phyloP scores from a whole-genome alignment of 768 basidiomycete species.

The Leucocoprinus leucothites region DNA sequence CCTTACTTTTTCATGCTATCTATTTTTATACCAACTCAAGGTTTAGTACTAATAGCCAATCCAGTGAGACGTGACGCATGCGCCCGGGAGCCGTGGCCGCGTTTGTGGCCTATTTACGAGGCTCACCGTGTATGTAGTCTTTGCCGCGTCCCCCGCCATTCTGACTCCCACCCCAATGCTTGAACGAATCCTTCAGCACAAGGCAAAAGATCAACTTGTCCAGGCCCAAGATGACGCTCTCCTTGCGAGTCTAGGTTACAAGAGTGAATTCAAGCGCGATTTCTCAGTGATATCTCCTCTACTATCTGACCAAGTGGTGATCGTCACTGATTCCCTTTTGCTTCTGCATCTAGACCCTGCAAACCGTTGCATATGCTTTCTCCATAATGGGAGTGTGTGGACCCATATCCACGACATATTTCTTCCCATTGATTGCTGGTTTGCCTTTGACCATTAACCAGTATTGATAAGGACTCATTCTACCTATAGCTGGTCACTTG shows the following conservation, averaged over 20 bases:
- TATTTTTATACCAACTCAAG: too few relatives aligned
- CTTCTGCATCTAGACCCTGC: constrained; percentile 45
- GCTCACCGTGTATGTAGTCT: too few relatives aligned
- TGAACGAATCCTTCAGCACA: neutral
- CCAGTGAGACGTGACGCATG: too few relatives aligned
- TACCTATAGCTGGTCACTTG: constrained; percentile 67
- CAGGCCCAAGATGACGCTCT: constrained; percentile 3
- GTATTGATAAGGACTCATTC: too few relatives aligned
- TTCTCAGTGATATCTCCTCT: constrained; percentile 48
- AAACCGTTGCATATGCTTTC: constrained; percentile 53
- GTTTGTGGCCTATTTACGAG: too few relatives aligned
- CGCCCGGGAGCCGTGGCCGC: too few relatives aligned
- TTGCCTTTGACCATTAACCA: constrained; percentile 13
- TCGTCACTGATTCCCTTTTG: neutral
- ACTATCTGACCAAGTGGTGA: too few relatives aligned
- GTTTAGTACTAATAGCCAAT: too few relatives aligned
- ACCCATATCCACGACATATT: constrained; percentile 51
- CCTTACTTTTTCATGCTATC: too few relatives aligned
- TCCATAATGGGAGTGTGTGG: constrained; percentile 62
- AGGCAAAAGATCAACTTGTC: neutral
- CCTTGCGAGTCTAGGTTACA: constrained; percentile 49
- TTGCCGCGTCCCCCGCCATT: too few relatives aligned
- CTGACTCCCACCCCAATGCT: neutral
- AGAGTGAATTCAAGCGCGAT: constrained; percentile 54
- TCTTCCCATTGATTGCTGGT: constrained; percentile 52